Evolutionary conservation across 768 basidiomycete species (phyloP), one percentile per base, ranked within the genome.

Genomic region (Naganishia kalamii): DNA sequence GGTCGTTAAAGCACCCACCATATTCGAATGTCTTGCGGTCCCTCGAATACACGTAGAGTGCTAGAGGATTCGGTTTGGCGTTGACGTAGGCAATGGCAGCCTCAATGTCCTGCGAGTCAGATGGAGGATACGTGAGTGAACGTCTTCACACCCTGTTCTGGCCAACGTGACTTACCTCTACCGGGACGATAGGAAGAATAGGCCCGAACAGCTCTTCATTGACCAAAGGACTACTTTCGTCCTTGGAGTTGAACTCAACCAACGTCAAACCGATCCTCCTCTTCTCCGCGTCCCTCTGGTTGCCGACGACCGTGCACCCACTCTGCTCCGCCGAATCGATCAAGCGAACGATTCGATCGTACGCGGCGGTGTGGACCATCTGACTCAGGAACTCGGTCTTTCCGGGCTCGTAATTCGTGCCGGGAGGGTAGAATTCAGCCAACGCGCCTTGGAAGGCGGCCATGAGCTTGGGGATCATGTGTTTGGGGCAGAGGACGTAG

Each of bases 201-300:
- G 77, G 75, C 2, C 76, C 78, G 67, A 79, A 79, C 27, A 79
- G 70, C 66, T 79, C 78, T 32, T 78, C 74, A 51, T 76, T 65
- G 29, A 78, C 61, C 46, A 70, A 46, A 0, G 25, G 27, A 0
- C 70, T 71, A 35, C 47, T 65, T 15, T 68, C 69, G 6, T 70
- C 73, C 19, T 65, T 61, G 0, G 62, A 69, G 25, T 69, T 68
- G 33, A 71, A 68, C 43, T 60, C 60, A 32, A 79, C 71, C 29
- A 78, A 44, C 30, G 71, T 72, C 50, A 76, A 74, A 6, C 77
- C 77, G 65, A 79, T 72, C 60, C 72, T 64, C 32, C 68, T 40
- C 10, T 50, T 65, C 12, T 63, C 62, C 50, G 51, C 46, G 47
- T 78, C 70, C n/a, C 68, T 32, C 49, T 74, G 72, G 11, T 76